phyloP scores from a whole-genome alignment of 768 basidiomycete genomes.

The Chiua virens region DNA sequence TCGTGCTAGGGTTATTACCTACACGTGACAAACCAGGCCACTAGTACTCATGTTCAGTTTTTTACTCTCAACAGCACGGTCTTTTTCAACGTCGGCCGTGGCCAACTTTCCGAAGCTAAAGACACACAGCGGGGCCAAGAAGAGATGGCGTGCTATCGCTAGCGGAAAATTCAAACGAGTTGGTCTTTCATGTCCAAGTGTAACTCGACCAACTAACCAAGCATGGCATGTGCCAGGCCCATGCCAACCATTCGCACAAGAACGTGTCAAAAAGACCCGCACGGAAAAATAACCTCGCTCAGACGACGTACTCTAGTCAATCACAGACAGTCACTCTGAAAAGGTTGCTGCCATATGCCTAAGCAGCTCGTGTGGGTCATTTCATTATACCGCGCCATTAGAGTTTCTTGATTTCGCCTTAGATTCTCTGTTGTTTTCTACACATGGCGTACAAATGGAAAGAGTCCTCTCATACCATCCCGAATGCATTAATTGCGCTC shows the following conservation, averaged over 20 bases:
- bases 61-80: conserved; percentile 32
- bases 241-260: conserved; percentile 71
- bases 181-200: conserved; percentile 21
- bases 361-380: conserved; percentile 21
- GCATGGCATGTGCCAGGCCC: conserved; percentile 42
- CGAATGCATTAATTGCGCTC: conserved; percentile 9
- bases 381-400: neutral
- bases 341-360: conserved; percentile 73
- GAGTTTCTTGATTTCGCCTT: neutral
- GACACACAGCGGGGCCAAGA: conserved; percentile 78
- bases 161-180: conserved; percentile 77
- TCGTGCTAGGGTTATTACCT: no score
- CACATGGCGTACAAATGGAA: conserved; percentile 11
- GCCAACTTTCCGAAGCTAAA: conserved; percentile 73
- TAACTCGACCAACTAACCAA: conserved; percentile 1
- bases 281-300: conserved; percentile 63
- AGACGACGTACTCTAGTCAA: conserved; percentile 63
- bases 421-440: conserved; percentile 9
- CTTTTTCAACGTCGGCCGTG: conserved; percentile 61
- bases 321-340: conserved; percentile 68
- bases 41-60: conserved; percentile 23
- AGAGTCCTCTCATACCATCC: neutral
- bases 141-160: conserved; percentile 73
- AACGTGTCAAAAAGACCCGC: conserved; percentile 66
- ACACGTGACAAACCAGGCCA: conserved; percentile 22